Base-by-base conservation (phyloP, 139 green algal genomes). In the Picochlorum sp. region DNA sequence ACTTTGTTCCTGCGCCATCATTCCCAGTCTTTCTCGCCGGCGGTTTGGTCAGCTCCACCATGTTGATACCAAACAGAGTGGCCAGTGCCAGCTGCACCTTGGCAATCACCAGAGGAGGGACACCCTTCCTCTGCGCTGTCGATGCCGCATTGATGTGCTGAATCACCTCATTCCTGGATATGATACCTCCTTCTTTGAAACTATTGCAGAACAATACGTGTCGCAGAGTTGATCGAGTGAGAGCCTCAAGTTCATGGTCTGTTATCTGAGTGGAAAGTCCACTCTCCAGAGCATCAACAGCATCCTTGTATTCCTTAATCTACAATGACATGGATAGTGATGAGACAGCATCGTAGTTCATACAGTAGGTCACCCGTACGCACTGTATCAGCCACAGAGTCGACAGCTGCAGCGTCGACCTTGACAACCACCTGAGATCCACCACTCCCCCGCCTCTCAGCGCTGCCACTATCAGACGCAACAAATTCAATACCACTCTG, bases 201-300 rank as follows among this genome's bases (percentile, higher is more conserved):
- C 16, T 59, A 63, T 77, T 58, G 1, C 28, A 4, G 20, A 77
- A 77, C 2, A 77, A 30, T 44, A 72, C 46, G 62, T 73, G 38
- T 11, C 71, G 71, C 24, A 72, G 45, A 32, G 72, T 21, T 59
- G 51, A n/a, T 16, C 51, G 23, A 18, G 51, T 34, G 15, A 59
- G 51, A 23, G n/a, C 26, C 21, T 59, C 23, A 0, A 59, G n/a
- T 37, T 59, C 23, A 16, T 20, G 20, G 20, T 54, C 18, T 26
- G 47, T 54, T 20, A 21, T 20, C 11, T 54, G 47, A 54, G 16
- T 54, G 16, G 47, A 0, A 54, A 54, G 47, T 54, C 47, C 47
- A 18, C 11, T 20, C n/a, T 54, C 47, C 47, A 54, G n/a, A 20
- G 47, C 16, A 20, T 54, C 47, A 9, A 16, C 47, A 3, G n/a